Percentiles rank a stretch among this genome's conserved stretches.
These are phyloP conservation scores for Podospora sp. DNA, from an alignment of 495 filamentous ascomycete genomes.

Conservation along the genomic window DNA sequence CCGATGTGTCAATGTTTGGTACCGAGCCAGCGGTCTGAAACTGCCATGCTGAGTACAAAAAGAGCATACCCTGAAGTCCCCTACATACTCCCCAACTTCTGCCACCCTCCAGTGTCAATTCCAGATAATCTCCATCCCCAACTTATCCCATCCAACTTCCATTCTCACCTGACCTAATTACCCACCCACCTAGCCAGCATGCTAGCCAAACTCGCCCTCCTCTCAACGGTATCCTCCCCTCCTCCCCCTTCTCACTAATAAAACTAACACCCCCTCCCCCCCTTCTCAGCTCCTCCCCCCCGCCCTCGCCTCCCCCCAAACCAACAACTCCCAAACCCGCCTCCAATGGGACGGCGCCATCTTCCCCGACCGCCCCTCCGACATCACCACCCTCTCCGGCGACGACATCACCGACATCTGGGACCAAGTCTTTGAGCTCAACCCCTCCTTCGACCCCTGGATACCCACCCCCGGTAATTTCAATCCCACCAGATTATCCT, in stretches of 20 bases:
- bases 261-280: too few species aligned
- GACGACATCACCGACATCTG: neutral
- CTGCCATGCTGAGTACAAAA: neutral
- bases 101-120: too few species aligned
- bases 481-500: too few species aligned
- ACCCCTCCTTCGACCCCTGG: neutral
- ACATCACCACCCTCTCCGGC: neutral
- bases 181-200: too few species aligned
- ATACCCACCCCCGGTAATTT: neutral
- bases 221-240: too few species aligned
- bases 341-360: neutral
- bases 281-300: too few species aligned
- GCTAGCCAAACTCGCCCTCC: too few species aligned
- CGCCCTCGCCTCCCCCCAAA: neutral
- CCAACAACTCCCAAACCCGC: neutral
- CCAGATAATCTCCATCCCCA: too few species aligned
- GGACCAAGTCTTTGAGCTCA: neutral
- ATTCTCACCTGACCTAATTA: too few species aligned
- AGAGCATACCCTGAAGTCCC: neutral
- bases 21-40: neutral
- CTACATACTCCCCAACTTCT: too few species aligned
- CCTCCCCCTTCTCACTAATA: too few species aligned
- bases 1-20: slow-evolving; percentile 1
- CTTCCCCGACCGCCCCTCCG: neutral
- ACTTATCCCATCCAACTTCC: too few species aligned